Conservation (phyloP, 2,329 filamentous ascomycete genomes). For the Colletotrichum noveboracense region DNA sequence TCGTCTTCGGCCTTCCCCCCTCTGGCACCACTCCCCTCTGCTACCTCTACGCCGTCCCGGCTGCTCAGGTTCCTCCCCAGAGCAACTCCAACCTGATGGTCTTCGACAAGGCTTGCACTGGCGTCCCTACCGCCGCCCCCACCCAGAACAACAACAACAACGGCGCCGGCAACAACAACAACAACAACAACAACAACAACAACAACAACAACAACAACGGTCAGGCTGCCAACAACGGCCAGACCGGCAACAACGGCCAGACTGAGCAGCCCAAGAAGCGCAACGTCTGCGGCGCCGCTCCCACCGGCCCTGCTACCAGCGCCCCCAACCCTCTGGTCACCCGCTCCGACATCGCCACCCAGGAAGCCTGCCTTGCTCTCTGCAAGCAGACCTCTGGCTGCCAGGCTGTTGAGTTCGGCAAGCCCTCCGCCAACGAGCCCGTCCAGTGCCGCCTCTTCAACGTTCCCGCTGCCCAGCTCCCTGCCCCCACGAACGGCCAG, state of each 20-base stretch:
- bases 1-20: not conserved
- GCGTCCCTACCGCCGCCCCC: not conserved
- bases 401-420: conserved; percentile 33
- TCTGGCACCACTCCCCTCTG: not conserved
- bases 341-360: conserved; percentile 1
- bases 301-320: conserved; percentile 6
- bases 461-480: conserved; percentile 7
- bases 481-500: conserved; percentile 7
- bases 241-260: not conserved
- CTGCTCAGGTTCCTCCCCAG: not conserved
- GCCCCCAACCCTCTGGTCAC: not conserved
- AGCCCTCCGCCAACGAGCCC: conserved; percentile 4
- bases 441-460: conserved; percentile 14
- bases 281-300: conserved; percentile 11
- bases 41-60: conserved; percentile 9
- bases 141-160: not conserved
- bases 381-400: conserved; percentile 23
- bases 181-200: not conserved
- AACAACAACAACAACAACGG: conserved; percentile 9
- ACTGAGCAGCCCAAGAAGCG: not conserved
- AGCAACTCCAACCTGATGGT: conserved; percentile 7
- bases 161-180: not conserved
- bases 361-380: conserved; percentile 10
- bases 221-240: not conserved
- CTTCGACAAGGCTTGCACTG: conserved; percentile 8